Evolutionary conservation across 805 yeast genomes (phyloP), one percentile per base, ranked within the genome.

Genomic region (Saturnispora galanensis): DNA sequence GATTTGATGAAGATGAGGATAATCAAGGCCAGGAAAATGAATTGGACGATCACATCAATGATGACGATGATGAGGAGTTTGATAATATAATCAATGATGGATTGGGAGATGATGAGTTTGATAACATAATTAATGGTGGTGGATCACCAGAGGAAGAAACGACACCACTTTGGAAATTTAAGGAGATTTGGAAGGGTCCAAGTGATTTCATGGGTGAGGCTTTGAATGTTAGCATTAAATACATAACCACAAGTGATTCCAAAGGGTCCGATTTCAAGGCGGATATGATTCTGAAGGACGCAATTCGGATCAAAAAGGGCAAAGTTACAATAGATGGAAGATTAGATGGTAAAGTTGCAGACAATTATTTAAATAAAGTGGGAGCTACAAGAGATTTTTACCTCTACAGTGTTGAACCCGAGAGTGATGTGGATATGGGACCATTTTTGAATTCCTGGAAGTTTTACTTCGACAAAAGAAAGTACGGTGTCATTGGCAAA

Each of bases 401-500:
- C 15, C 52, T 81, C 15, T 65, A 76, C 31, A 71, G 74, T 47
- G 55, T 84, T 13, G 41, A 38, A 36, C 54, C 58, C 3, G 42
- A 42, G n/a, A 32, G 31, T 12, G 47, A 39, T 56, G 61, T 49
- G 15, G 41, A 46, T 16, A 31, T 15, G 5, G 10, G 13, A 13
- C 52, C 51, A 21, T 68, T 60, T 55, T 49, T 54, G 28, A 58
- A 61, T 36, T 56, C 73, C 31, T 69, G 62, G 58, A 66, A 69
- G 13, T 77, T 79, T 56, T 73, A 78, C 52, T 54, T 61, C 34
- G 54, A 61, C 5, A 62, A 73, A 28, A 53, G 58, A 28, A 76
- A 76, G 55, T 76, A 73, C 41, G 89, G 87, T 1, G 87, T 81
- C 13, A 64, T 82, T 38, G 70, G 74, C 10, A 67, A 65, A 15